phyloP scores from a whole-genome alignment of 768 basidiomycete genomes.

The Agrocybe pediades region DNA sequence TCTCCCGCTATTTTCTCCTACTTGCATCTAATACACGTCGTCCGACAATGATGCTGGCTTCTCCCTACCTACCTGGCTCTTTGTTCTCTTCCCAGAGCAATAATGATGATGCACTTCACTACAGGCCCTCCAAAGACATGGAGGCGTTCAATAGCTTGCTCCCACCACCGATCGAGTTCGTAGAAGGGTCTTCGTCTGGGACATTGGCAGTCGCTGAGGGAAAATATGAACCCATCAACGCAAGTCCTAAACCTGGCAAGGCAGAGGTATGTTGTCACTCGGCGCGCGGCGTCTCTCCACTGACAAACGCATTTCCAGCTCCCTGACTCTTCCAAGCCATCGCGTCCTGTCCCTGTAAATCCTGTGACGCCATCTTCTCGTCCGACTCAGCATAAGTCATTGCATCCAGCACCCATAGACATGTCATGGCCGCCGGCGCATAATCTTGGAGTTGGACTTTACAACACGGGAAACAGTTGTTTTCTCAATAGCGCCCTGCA shows the following conservation, averaged over 20 bases:
- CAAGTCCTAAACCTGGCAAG: conserved; percentile 51
- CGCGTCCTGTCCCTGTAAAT: conserved; percentile 29
- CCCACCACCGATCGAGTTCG: conserved; percentile 79
- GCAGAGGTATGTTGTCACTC: conserved; percentile 43
- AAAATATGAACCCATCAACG: conserved; percentile 84
- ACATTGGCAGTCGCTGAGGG: conserved; percentile 69
- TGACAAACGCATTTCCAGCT: conserved; percentile 17
- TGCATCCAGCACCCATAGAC: conserved; percentile 60
- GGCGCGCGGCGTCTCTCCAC: not conserved
- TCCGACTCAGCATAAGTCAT: conserved; percentile 34
- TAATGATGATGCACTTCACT: conserved; percentile 55
- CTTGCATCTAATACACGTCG: not conserved
- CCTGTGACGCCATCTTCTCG: conserved; percentile 19
- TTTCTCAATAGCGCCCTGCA: conserved; percentile 95
- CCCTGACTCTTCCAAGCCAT: conserved; percentile 21
- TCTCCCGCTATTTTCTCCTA: not conserved
- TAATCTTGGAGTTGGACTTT: conserved; percentile 61
- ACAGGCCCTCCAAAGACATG: conserved; percentile 68
- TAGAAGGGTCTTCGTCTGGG: conserved; percentile 84
- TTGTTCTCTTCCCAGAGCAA: conserved; percentile 52
- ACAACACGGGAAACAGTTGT: conserved; percentile 92
- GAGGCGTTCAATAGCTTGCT: conserved; percentile 79
- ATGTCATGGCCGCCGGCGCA: conserved; percentile 58
- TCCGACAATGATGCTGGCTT: conserved; percentile 60
- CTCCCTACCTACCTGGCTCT: conserved; percentile 56